Percentiles rank a stretch among this genome's conserved stretches.
phyloP scores from a whole-genome alignment of 495 filamentous ascomycete species.

The Achaetomiella virescens region DNA sequence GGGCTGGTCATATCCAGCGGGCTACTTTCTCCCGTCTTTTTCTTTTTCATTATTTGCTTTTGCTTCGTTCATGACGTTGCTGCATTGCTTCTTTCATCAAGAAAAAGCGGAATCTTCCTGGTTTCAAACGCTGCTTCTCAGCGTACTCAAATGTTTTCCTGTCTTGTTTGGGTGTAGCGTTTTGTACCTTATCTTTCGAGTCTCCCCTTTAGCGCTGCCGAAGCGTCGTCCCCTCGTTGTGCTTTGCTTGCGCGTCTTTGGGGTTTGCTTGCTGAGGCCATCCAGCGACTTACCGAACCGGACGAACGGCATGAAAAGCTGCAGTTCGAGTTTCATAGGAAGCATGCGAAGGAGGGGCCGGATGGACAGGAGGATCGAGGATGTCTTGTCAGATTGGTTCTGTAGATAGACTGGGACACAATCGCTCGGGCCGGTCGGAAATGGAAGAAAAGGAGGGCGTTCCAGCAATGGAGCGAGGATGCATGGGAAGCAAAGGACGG shows the following conservation, averaged over 20 bases:
- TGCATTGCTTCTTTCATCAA: not conserved
- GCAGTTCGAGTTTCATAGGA: not conserved
- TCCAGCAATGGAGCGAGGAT: constrained; percentile 5
- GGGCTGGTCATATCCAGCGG: constrained; percentile 10
- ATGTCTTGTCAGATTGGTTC: not conserved
- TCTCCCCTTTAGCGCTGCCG: not conserved
- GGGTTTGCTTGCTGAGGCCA: constrained; percentile 4
- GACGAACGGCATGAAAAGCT: not conserved
- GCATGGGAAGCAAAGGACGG: not conserved
- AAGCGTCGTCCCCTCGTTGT: not conserved
- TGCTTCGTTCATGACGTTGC: not conserved
- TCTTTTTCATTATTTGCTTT: not conserved
- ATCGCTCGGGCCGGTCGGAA: not conserved
- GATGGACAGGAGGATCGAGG: not conserved
- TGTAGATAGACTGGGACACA: not conserved
- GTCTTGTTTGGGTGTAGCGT: not conserved
- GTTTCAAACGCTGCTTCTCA: not conserved
- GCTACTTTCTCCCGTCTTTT: not conserved
- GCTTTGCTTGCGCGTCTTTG: not conserved
- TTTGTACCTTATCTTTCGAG: not conserved
- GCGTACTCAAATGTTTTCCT: not conserved
- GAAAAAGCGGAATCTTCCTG: not conserved
- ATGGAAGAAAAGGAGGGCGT: not conserved
- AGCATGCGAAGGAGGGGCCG: not conserved
- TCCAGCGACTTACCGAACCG: not conserved